Conservation (phyloP, 306 rosid genomes). For the Alnus glutinosa region DNA sequence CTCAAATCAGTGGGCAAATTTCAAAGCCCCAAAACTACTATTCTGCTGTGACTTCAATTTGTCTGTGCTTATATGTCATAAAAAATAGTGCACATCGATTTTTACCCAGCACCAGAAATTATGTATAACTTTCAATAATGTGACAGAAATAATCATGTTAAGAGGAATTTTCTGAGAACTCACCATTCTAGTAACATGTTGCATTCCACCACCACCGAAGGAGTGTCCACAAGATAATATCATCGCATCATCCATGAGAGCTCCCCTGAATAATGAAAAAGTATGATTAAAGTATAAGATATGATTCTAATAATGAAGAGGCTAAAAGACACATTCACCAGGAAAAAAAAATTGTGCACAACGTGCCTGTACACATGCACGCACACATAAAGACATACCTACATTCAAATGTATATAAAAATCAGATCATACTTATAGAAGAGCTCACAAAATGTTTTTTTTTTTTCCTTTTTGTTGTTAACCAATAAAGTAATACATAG, state of each 20-base stretch:
- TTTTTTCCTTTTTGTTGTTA: too few relatives aligned
- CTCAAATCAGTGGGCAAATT: background rate
- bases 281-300: slow-evolving; percentile 12
- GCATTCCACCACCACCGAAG: slow-evolving; percentile 85
- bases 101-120: slow-evolving; percentile 36
- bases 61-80: background rate
- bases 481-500: background rate
- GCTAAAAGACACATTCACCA: background rate
- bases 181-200: slow-evolving; percentile 85
- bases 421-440: background rate
- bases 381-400: background rate
- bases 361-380: background rate
- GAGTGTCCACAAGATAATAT: slow-evolving; percentile 99
- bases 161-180: slow-evolving; percentile 53
- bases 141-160: slow-evolving; percentile 35
- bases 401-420: background rate
- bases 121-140: slow-evolving; percentile 37
- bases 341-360: background rate
- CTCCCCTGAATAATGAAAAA: slow-evolving; percentile 61
- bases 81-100: slow-evolving; percentile 20
- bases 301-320: background rate
- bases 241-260: slow-evolving; percentile 97
- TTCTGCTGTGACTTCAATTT: slow-evolving; percentile 12
- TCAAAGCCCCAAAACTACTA: slow-evolving; percentile 12
- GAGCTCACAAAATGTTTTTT: background rate